Evolutionary conservation across 2,329 filamentous ascomycete species (phyloP).

Genomic region (Penicillium nordicum): DNA sequence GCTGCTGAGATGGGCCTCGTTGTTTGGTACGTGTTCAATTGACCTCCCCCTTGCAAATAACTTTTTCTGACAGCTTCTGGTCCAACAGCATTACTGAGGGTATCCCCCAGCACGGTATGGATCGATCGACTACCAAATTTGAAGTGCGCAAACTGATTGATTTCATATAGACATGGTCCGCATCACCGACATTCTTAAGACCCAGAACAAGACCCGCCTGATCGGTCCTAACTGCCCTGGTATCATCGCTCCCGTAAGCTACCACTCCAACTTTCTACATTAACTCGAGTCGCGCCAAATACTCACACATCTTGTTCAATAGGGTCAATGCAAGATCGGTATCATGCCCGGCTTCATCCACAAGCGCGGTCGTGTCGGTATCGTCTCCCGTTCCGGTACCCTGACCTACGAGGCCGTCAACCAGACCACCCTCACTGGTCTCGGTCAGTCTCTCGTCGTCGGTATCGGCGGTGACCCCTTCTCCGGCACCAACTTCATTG

Average conservation of each 20-base stretch:
- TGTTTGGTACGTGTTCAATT: constrained; percentile 62
- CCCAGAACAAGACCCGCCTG: constrained; percentile 92
- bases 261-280: background rate
- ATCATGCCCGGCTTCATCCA: constrained; percentile 99
- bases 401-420: constrained; percentile 99
- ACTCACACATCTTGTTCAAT: constrained; percentile 26
- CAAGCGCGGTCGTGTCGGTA: constrained; percentile 97
- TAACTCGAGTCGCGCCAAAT: background rate
- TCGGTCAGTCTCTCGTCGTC: constrained; percentile 96
- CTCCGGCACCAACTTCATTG: constrained; percentile 99
- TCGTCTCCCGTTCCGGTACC: constrained; percentile 96
- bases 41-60: constrained; percentile 3
- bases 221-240: constrained; percentile 98
- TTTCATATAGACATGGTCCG: constrained; percentile 81
- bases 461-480: constrained; percentile 98
- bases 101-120: constrained; percentile 89
- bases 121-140: constrained; percentile 1
- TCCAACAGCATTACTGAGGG: constrained; percentile 76
- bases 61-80: constrained; percentile 12
- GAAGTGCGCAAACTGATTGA: constrained; percentile 17
- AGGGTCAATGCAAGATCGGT: constrained; percentile 98
- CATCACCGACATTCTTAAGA: constrained; percentile 96
- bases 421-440: constrained; percentile 94
- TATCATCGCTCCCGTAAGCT: constrained; percentile 73
- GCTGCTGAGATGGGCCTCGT: constrained; percentile 88